Evolutionary conservation across 176 grass and related monocot genomes (phyloP).

Genomic region (Chrysopogon serrulatus): DNA sequence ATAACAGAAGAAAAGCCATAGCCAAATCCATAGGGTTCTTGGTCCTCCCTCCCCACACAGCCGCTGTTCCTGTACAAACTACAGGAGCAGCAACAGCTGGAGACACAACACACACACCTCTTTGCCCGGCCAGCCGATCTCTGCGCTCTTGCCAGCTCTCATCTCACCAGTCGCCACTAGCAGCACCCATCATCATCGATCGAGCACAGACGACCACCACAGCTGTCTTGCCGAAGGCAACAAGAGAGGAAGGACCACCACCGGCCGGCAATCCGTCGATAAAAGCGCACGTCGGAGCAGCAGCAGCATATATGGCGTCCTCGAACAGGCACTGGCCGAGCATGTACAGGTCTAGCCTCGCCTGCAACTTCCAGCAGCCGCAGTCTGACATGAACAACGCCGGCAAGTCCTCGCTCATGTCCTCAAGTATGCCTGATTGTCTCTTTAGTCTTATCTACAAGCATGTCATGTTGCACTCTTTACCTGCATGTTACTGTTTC

Average conservation of each 20-base stretch:
- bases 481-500: conserved; percentile 24
- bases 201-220: background rate
- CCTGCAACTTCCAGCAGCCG: conserved; percentile 39
- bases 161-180: background rate
- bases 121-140: background rate
- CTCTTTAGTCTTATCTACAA: background rate
- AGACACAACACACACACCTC: background rate
- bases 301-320: conserved; percentile 63
- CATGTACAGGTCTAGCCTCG: conserved; percentile 93
- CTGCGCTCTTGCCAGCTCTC: background rate
- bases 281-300: background rate
- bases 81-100: background rate
- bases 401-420: conserved; percentile 48
- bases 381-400: conserved; percentile 69
- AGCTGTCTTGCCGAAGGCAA: conserved; percentile 4
- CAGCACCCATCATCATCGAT: background rate
- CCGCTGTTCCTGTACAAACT: conserved; percentile 25
- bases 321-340: conserved; percentile 98
- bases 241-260: background rate
- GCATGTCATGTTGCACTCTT: background rate
- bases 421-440: conserved; percentile 42
- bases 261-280: background rate
- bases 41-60: background rate
- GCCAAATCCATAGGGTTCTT: conserved; percentile 39
- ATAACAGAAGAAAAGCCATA: conserved; percentile 12